Conservation (phyloP, 2,329 filamentous ascomycete species). For the Fusarium transvaalense region DNA sequence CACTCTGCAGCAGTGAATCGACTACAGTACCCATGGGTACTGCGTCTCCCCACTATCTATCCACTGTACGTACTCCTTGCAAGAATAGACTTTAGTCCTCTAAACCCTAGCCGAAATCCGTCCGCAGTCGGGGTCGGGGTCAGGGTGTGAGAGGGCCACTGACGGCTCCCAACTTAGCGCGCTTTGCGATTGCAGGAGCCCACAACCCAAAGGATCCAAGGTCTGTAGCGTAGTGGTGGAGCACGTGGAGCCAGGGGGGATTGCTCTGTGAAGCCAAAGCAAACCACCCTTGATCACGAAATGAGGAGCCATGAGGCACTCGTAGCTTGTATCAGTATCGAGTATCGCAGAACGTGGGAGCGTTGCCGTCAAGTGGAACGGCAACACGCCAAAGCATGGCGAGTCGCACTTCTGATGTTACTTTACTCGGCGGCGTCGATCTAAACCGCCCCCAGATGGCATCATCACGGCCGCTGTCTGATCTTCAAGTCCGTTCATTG, state of each 20-base stretch:
- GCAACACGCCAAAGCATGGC: slow-evolving; percentile 22
- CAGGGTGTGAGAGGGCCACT: slow-evolving; percentile 11
- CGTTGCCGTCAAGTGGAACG: slow-evolving; percentile 30
- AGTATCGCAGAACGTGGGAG: slow-evolving; percentile 36
- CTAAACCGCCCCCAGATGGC: slow-evolving; percentile 25
- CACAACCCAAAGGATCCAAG: slow-evolving; percentile 17
- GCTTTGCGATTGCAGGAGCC: slow-evolving; percentile 13
- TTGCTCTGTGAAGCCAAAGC: slow-evolving; percentile 16
- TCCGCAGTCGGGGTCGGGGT: slow-evolving; percentile 31
- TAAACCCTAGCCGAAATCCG: slow-evolving; percentile 45
- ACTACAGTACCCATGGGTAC: slow-evolving; percentile 21
- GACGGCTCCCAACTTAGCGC: slow-evolving; percentile 30
- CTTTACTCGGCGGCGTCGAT: slow-evolving; percentile 28
- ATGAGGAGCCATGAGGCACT: slow-evolving; percentile 20
- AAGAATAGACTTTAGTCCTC: slow-evolving; percentile 45
- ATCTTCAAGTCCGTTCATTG: slow-evolving; percentile 9
- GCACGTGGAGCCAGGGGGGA: slow-evolving; percentile 40
- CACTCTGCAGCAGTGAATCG: slow-evolving; percentile 30
- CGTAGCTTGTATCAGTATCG: slow-evolving; percentile 26
- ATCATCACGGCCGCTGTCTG: slow-evolving; percentile 25
- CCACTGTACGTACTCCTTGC: slow-evolving; percentile 25
- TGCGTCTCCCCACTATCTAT: slow-evolving; percentile 6
- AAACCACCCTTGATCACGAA: slow-evolving; percentile 23
- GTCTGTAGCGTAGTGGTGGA: slow-evolving; percentile 26
- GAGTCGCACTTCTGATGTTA: slow-evolving; percentile 23